Evolutionary conservation across 345 rosid genomes (phyloP), one percentile per base, ranked within the genome.

Genomic region (Erodium maritimum): DNA sequence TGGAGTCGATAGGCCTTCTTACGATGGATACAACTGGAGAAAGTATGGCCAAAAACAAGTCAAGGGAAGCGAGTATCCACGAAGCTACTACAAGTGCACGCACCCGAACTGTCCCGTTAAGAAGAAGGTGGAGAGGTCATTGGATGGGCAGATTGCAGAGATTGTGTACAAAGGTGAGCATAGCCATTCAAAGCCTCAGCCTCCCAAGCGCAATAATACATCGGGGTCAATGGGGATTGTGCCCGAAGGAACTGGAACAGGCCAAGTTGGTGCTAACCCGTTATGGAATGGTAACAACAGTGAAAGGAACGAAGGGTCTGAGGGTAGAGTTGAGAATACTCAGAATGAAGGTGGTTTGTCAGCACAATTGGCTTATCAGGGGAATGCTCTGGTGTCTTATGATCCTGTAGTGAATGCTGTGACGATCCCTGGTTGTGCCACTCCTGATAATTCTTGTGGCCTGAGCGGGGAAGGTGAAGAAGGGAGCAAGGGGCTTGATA

Each of bases 1-100:
- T 18, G 67, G 59, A 12, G 62, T 7, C 52, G 86, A 87, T 23
- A 72, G 89, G 48, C 85, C 96, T 58, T 87, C 90, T 0, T 76
- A 77, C 64, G 97, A 94, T 37, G 99, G 99, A 45, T 94, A 94
- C 69, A 94, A 94, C 34, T 94, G 99, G 99, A 84, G 96, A 69
- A 94, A 94, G 62, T 94, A 94, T 29, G 99, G 99, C 56, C 99
- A 90, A 57, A 94, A 94, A 69, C 99, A 90, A 69, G 99, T 90
- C 19, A 94, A 94, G 78, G 96, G 97, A 66, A 94, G 99, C 59
- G 97, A 90, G 62, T 86, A 76, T 57, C 99, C 99, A 0, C 74
- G 99, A 61, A 87, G 99, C 73, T 94, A 94, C 69, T 94, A 90
- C 66, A 90, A 84, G 55, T 94, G 99, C 68, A 94, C 99, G 0